Evolutionary conservation across 1,284 basidiomycete genomes (phyloP), one percentile per base, ranked within the genome.

Genomic region (Athelia sp.): DNA sequence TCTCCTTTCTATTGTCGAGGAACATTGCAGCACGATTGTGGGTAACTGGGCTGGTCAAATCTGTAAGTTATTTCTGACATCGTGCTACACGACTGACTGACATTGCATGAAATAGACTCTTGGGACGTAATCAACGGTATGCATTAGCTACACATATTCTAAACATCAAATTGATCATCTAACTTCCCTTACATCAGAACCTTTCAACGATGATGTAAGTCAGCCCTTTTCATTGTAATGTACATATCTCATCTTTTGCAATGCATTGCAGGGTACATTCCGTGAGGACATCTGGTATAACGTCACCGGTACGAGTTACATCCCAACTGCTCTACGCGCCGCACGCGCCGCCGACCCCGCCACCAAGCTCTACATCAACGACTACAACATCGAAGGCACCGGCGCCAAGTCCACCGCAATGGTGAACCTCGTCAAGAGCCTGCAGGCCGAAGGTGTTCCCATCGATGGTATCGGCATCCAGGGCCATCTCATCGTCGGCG

Each of bases 391-490:
- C 46, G 66, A 68, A 35, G 58, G 13, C 42, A 65, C 58, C 14
- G 60, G 73, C 36, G 62, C 66, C 22, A 79, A 79, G 59, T 64
- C 71, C 15, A 73, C 69, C 21, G 70, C 70, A 1, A 66, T 77
- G 64, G 62, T 70, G 54, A 70, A 69, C 56, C 72, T 78, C 42
- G 68, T 76, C 35, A 67, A 67, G 52, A 58, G 60, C 2, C 69
- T 78, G 45, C 66, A 75, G 53, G 49, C 66, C 1, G 57, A 62
- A 26, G 66, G 68, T 17, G 67, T 72, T 9, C 76, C 76, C 17
- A 68, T 78, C 57, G 72, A 78, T 54, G 76, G 76, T 43, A 62
- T 79, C 50, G 77, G 77, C 40, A 61, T 74, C 50, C 73, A 78
- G 62, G 60, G 63, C 18, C 81, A 81, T 57, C 66, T 79, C 54